Percentiles rank a stretch among this genome's conserved stretches.
Evolutionary conservation across 768 basidiomycete species (phyloP).

Genomic region (Trametes gibbosa): DNA sequence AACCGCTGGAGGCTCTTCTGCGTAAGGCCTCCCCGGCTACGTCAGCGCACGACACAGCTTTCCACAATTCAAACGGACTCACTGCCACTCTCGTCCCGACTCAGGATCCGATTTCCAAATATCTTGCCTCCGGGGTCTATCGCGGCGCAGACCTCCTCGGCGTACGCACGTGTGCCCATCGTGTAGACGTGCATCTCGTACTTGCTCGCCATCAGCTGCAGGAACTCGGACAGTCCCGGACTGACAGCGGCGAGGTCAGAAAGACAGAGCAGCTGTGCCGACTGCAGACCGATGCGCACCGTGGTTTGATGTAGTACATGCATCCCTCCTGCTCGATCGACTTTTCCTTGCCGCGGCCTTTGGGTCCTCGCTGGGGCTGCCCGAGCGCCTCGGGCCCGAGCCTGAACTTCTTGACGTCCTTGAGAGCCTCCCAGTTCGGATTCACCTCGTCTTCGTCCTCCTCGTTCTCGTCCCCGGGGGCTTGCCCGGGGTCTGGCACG

Average conservation of each 20-base stretch:
- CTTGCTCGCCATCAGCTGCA: conserved; percentile 64
- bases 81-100: conserved; percentile 97
- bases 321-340: conserved; percentile 75
- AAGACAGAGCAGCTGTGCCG: neutral
- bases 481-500: conserved; percentile 34
- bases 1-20: conserved; percentile 89
- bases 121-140: conserved; percentile 86
- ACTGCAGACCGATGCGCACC: conserved; percentile 49
- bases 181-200: conserved; percentile 99
- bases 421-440: conserved; percentile 90
- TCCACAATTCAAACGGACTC: conserved; percentile 31
- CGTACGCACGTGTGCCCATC: conserved; percentile 98
- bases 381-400: conserved; percentile 75
- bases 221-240: conserved; percentile 82
- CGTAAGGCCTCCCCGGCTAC: conserved; percentile 60
- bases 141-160: conserved; percentile 89
- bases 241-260: conserved; percentile 34
- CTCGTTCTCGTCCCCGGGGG: conserved; percentile 27
- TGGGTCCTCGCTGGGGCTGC: conserved; percentile 40
- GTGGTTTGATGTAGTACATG: conserved; percentile 97
- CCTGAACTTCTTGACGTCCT: conserved; percentile 87
- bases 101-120: conserved; percentile 86
- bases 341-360: conserved; percentile 60
- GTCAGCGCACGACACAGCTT: conserved; percentile 15
- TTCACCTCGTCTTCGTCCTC: conserved; percentile 74